Evolutionary conservation across 2,329 filamentous ascomycete genomes (phyloP).

Genomic region (Beauveria brongniartii): DNA sequence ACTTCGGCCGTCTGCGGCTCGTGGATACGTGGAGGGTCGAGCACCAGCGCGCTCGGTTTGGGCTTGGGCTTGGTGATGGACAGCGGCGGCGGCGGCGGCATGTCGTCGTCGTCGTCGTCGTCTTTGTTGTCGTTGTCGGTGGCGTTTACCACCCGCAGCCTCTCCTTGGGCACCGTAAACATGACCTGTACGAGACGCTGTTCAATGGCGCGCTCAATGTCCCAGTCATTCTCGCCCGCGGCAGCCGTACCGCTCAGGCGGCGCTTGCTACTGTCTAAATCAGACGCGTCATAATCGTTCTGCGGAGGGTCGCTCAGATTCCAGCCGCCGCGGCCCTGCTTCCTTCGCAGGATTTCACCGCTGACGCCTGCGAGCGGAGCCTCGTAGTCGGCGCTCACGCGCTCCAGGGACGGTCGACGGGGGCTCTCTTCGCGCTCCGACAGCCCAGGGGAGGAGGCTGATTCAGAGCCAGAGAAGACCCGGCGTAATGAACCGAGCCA

Average conservation of each 20-base stretch:
- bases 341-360: slow-evolving; percentile 43
- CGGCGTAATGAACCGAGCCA: slow-evolving; percentile 63
- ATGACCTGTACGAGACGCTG: slow-evolving; percentile 70
- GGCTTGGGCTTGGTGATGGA: background rate
- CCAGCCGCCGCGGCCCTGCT: slow-evolving; percentile 49
- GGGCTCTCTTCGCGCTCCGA: slow-evolving; percentile 22
- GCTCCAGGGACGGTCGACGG: slow-evolving; percentile 24
- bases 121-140: slow-evolving; percentile 35
- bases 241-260: slow-evolving; percentile 20
- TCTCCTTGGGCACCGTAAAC: slow-evolving; percentile 87
- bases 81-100: background rate
- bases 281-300: background rate
- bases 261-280: slow-evolving; percentile 12
- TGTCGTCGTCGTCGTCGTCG: slow-evolving; percentile 18
- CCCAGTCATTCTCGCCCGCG: slow-evolving; percentile 60
- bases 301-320: slow-evolving; percentile 25
- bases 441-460: slow-evolving; percentile 18
- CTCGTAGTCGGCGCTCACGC: slow-evolving; percentile 36
- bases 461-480: slow-evolving; percentile 45
- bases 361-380: slow-evolving; percentile 32
- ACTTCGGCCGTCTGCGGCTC: slow-evolving; percentile 30
- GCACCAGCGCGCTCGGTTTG: slow-evolving; percentile 4
- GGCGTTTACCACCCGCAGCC: slow-evolving; percentile 81
- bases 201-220: slow-evolving; percentile 66
- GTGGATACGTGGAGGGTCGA: background rate